Evolutionary conservation across 2,329 filamentous ascomycete species (phyloP).

Genomic region (Sclerotinia subarctica): DNA sequence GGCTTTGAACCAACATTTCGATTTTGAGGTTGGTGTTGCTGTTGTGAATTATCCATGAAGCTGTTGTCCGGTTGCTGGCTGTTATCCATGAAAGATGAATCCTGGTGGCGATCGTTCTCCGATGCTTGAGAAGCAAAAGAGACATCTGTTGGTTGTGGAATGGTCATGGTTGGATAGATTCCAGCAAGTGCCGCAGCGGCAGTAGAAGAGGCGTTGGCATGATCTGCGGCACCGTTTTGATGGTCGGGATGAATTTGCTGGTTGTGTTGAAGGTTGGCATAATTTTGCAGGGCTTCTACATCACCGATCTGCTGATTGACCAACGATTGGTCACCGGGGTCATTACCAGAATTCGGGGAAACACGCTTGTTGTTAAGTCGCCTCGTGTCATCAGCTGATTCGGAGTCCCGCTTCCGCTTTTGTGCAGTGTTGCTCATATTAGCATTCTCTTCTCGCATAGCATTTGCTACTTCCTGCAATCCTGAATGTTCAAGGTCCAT

Average conservation of each 20-base stretch:
- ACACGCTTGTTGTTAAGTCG: constrained; percentile 38
- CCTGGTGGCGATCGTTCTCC: constrained; percentile 41
- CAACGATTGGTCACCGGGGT: constrained; percentile 27
- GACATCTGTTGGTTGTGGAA: constrained; percentile 53
- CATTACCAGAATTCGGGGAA: constrained; percentile 35
- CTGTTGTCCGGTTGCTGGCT: constrained; percentile 34
- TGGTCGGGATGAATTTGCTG: constrained; percentile 45
- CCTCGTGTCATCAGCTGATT: constrained; percentile 39
- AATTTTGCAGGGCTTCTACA: constrained; percentile 39
- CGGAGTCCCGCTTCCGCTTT: constrained; percentile 40
- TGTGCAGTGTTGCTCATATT: constrained; percentile 29
- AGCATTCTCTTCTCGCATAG: constrained; percentile 37
- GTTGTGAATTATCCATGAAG: constrained; percentile 44
- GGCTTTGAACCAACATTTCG: constrained; percentile 58
- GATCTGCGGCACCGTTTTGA: constrained; percentile 52
- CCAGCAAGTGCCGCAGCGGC: constrained; percentile 50
- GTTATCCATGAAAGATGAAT: constrained; percentile 43
- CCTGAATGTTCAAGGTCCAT: constrained; percentile 39
- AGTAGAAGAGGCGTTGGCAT: constrained; percentile 49
- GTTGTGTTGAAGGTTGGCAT: constrained; percentile 44
- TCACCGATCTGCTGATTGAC: constrained; percentile 32
- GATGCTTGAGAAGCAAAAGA: constrained; percentile 47
- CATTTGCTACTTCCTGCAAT: constrained; percentile 40
- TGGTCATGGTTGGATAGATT: constrained; percentile 51
- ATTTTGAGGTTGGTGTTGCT: constrained; percentile 24